phyloP scores from a whole-genome alignment of 2,329 filamentous ascomycete genomes.

The Pyricularia grisea region DNA sequence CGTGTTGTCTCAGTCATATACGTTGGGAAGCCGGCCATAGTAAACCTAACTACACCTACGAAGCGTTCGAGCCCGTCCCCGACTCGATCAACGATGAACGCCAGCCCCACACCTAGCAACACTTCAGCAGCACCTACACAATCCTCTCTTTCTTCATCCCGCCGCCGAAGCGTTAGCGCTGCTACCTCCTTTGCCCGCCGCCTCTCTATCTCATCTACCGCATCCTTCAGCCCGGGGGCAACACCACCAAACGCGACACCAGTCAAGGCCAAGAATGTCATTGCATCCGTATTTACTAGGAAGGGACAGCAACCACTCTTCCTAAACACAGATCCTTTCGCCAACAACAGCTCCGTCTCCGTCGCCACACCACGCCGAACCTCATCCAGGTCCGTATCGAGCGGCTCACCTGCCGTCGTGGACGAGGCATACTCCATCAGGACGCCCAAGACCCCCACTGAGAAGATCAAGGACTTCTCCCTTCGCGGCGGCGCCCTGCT shows the following conservation, averaged over 20 bases:
- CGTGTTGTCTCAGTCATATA: conserved; percentile 50
- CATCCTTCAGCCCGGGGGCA: conserved; percentile 26
- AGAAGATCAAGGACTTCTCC: conserved; percentile 36
- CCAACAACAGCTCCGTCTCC: conserved; percentile 25
- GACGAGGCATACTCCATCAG: conserved; percentile 15
- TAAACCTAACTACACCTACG: conserved; percentile 32
- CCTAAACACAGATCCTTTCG: conserved; percentile 45
- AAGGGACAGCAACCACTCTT: conserved; percentile 33
- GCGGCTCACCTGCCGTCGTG: conserved; percentile 3
- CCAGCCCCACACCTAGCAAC: conserved; percentile 13
- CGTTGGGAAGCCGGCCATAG: conserved; percentile 48
- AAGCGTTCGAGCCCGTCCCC: conserved; percentile 25
- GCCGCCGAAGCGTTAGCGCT: conserved; percentile 4
- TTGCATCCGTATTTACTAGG: conserved; percentile 22
- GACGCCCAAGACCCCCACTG: conserved; percentile 33
- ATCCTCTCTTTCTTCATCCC: neutral
- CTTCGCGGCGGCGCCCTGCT: neutral
- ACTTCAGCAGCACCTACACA: neutral
- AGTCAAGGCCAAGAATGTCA: conserved; percentile 31
- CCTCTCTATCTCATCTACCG: conserved; percentile 25
- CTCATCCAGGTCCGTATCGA: neutral
- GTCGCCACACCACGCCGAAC: conserved; percentile 7
- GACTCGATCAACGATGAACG: conserved; percentile 26
- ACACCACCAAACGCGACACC: conserved; percentile 13
- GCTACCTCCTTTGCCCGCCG: conserved; percentile 29